Evolutionary conservation across 2,329 filamentous ascomycete species (phyloP), one percentile per base, ranked within the genome.

Genomic region (Claviceps pazoutovae): DNA sequence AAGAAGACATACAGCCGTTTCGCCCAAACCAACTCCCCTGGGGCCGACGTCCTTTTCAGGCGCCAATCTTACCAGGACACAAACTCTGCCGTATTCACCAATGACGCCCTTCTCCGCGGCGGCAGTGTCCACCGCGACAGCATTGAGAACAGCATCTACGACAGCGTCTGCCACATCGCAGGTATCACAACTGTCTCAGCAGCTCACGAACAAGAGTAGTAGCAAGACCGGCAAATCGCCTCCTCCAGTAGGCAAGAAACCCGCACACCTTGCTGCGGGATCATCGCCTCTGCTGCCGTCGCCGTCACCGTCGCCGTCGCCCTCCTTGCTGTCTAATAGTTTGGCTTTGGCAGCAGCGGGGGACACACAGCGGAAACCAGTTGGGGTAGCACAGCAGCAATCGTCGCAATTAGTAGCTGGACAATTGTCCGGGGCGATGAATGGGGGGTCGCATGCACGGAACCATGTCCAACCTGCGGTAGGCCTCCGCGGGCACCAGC

Each of bases 201-300:
- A 61, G 43, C 55, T 65, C 38, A 64, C 66, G 36, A 58, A 61
- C 43, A 64, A 66, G 34, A 58, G 62, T 26, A 58, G 62, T 13
- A 23, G 23, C 23, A 44, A 46, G 44, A 16, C 17, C 34, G 45
- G 17, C 14, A 75, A 74, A 55, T 61, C 66, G 9, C 66, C 75
- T n/a, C 79, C 77, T 5, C 76, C 75, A 1, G 71, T 85, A 48
- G 82, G 81, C 21, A 78, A 72, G 62, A 86, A 86, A 59, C 82
- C 82, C 1, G 71, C 75, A 2, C 76, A 80, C 56, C 69, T 81
- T 4, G 58, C 67, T 16, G 60, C 62, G 6, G 57, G 58, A 45
- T 61, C 62, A 2, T 3, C 19, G 19, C 19, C 19, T 19, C 2
- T 19, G 19, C 19, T 19, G 7, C 17, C 38, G 1, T 13, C 39